Percentiles rank a stretch among this genome's conserved stretches.
Evolutionary conservation across 495 filamentous ascomycete genomes (phyloP).

Genomic region (Podospora fimiseda): DNA sequence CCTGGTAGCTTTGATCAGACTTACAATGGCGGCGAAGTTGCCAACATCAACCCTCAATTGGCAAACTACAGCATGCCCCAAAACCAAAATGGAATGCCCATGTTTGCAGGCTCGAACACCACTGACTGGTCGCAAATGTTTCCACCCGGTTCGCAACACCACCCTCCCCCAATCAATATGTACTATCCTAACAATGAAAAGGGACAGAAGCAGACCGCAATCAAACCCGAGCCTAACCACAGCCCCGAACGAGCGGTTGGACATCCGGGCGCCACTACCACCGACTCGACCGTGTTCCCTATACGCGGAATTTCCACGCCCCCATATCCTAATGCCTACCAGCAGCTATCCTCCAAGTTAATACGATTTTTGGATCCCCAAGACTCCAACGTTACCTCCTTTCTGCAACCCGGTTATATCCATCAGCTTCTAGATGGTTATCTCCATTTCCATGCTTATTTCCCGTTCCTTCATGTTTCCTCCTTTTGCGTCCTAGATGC

Average conservation of each 20-base stretch:
- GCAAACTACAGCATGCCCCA: constrained; percentile 50
- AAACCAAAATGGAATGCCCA: constrained; percentile 46
- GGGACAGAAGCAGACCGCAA: constrained; percentile 46
- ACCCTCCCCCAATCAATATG: constrained; percentile 47
- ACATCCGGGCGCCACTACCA: constrained; percentile 34
- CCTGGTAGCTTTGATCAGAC: constrained; percentile 38
- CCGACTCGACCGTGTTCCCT: constrained; percentile 35
- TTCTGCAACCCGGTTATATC: constrained; percentile 54
- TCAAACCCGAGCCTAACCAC: constrained; percentile 44
- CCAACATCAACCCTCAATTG: constrained; percentile 53
- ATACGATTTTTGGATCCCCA: constrained; percentile 45
- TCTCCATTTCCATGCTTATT: constrained; percentile 59
- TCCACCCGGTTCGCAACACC: constrained; percentile 57
- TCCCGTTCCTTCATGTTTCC: constrained; percentile 62
- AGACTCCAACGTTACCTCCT: constrained; percentile 35
- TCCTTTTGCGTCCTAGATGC: constrained; percentile 56
- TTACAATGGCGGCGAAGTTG: constrained; percentile 46
- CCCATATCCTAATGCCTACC: constrained; percentile 41
- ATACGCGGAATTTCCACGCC: constrained; percentile 32
- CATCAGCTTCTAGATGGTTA: constrained; percentile 56
- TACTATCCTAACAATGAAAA: constrained; percentile 49
- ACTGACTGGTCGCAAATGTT: constrained; percentile 67
- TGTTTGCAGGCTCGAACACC: constrained; percentile 43
- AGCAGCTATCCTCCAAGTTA: constrained; percentile 46
- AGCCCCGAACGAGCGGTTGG: constrained; percentile 35